Evolutionary conservation across 2,329 filamentous ascomycete genomes (phyloP).

Genomic region (Metarhizium album): DNA sequence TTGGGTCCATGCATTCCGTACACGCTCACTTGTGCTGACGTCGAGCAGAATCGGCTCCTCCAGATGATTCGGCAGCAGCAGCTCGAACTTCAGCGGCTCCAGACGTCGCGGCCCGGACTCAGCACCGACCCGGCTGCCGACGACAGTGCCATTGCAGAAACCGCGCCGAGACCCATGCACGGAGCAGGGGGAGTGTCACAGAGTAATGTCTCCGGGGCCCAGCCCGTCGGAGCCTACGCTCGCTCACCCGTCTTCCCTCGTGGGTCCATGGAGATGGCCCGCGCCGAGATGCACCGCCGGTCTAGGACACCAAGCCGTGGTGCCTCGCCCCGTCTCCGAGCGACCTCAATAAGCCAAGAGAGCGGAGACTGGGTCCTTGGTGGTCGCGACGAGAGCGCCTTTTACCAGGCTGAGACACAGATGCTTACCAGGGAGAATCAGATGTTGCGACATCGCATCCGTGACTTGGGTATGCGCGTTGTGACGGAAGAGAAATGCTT

Average conservation of each 20-base stretch:
- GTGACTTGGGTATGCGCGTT: conserved; percentile 55
- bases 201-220: conserved; percentile 12
- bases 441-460: conserved; percentile 66
- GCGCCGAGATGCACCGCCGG: conserved; percentile 42
- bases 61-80: conserved; percentile 70
- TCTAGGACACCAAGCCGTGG: conserved; percentile 50
- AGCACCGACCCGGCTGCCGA: conserved; percentile 32
- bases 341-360: conserved; percentile 48
- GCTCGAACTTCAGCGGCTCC: conserved; percentile 53
- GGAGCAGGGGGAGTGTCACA: conserved; percentile 26
- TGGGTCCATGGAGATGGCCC: conserved; percentile 48
- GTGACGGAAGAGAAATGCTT: no score
- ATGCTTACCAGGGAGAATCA: conserved; percentile 71
- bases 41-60: conserved; percentile 56
- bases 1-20: no score
- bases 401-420: conserved; percentile 75
- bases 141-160: conserved; percentile 32
- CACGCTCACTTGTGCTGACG: background rate
- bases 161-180: conserved; percentile 33
- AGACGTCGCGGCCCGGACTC: conserved; percentile 31
- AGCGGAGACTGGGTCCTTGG: conserved; percentile 50
- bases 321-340: conserved; percentile 44
- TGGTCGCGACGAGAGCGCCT: conserved; percentile 63
- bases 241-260: conserved; percentile 41
- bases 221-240: conserved; percentile 31